Evolutionary conservation across 805 yeast genomes (phyloP).

Genomic region (Metschnikowia gruessii): DNA sequence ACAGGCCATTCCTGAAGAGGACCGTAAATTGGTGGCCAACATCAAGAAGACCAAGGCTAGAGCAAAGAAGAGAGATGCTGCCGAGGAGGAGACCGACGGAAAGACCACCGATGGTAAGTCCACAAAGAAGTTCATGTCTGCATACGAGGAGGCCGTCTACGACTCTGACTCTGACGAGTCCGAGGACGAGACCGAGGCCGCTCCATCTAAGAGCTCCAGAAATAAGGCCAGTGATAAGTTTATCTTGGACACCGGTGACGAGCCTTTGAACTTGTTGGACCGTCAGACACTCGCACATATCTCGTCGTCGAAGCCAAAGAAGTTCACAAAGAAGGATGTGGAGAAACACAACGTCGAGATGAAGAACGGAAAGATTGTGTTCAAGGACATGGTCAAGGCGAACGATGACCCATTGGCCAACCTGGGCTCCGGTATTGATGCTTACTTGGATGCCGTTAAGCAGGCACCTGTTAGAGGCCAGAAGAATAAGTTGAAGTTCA

Average conservation of each 20-base stretch:
- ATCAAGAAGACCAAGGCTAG: slow-evolving; percentile 85
- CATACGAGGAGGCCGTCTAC: slow-evolving; percentile 89
- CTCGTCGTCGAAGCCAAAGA: slow-evolving; percentile 81
- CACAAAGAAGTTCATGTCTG: slow-evolving; percentile 65
- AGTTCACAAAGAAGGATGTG: slow-evolving; percentile 44
- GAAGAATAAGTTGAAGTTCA: slow-evolving; percentile 84
- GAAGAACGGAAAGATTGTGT: slow-evolving; percentile 65
- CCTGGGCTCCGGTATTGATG: slow-evolving; percentile 67
- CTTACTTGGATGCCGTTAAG: slow-evolving; percentile 89
- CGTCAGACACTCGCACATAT: slow-evolving; percentile 81
- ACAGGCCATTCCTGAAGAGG: slow-evolving; percentile 84
- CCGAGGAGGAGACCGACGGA: slow-evolving; percentile 29
- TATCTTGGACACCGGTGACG: slow-evolving; percentile 71
- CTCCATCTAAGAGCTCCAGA: slow-evolving; percentile 22
- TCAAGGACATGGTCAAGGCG: slow-evolving; percentile 47
- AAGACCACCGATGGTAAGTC: slow-evolving; percentile 21
- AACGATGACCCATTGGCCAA: slow-evolving; percentile 43
- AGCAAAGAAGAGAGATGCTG: slow-evolving; percentile 67
- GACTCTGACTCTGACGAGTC: slow-evolving; percentile 58
- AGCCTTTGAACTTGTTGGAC: slow-evolving; percentile 86
- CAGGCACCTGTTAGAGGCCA: slow-evolving; percentile 95
- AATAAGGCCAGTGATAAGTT: slow-evolving; percentile 50
- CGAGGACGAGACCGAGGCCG: slow-evolving; percentile 42
- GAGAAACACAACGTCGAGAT: slow-evolving; percentile 36
- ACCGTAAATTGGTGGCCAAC: slow-evolving; percentile 74